Conservation (phyloP, 140 eudicot genomes). For the Ambrosia hybrid region DNA sequence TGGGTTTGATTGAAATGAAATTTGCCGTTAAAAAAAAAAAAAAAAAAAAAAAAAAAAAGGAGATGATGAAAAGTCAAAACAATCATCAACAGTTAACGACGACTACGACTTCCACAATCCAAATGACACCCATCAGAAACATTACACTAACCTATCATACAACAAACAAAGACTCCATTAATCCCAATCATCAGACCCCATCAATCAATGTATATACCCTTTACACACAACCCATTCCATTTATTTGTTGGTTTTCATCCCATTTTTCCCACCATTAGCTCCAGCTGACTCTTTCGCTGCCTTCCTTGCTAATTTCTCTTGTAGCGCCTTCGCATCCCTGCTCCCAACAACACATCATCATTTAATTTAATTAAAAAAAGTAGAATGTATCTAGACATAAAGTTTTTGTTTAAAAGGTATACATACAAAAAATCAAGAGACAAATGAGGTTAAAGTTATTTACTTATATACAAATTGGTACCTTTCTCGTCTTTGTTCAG, state of each 20-base stretch:
- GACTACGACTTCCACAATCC: not conserved
- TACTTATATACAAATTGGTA: too few species aligned
- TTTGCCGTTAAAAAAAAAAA: too few species aligned
- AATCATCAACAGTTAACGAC: not conserved
- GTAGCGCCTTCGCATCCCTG: conserved; percentile 89
- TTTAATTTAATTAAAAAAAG: too few species aligned
- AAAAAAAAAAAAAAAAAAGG: too few species aligned
- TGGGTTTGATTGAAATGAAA: too few species aligned
- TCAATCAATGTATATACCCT: conserved; percentile 19
- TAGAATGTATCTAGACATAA: too few species aligned
- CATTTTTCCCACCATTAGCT: conserved; percentile 31
- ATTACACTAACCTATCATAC: conserved; percentile 8
- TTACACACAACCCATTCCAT: not conserved
- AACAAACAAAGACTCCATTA: not conserved
- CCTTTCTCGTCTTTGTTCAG: conserved; percentile 84
- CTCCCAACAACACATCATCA: too few species aligned
- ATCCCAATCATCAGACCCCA: not conserved
- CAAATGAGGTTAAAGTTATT: too few species aligned
- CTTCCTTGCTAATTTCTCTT: conserved; percentile 70
- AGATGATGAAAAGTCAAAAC: too few species aligned
- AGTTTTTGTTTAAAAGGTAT: too few species aligned
- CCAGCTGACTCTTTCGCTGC: conserved; percentile 50
- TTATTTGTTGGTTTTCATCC: conserved; percentile 41
- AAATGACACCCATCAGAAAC: not conserved
- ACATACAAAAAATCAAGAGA: too few species aligned